Percentiles rank a stretch among this genome's conserved stretches.
These are phyloP conservation scores for Rhododendron williamsianum DNA, from an alignment of 148 eudicot genomes.

Conservation along the genomic window DNA sequence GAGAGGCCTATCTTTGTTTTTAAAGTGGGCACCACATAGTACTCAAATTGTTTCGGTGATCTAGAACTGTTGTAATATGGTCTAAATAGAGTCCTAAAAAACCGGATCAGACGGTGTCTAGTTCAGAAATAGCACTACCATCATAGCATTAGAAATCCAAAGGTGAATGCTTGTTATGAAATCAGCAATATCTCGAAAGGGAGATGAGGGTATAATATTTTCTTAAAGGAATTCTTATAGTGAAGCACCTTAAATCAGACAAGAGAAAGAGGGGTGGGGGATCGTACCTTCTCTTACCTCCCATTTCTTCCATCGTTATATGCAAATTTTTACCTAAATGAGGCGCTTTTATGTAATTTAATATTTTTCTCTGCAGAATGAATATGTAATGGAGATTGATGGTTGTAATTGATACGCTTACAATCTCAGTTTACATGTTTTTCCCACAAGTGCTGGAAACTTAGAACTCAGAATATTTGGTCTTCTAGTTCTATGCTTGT, in stretches of 20 bases:
- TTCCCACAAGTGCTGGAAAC: not conserved
- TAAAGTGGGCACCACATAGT: not conserved
- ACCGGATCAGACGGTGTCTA: not conserved
- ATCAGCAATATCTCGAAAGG: not conserved
- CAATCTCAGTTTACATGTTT: not conserved
- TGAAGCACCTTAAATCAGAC: not conserved
- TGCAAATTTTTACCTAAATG: not conserved
- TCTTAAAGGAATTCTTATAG: not conserved
- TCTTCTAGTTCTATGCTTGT: not conserved
- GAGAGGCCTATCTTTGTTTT: not conserved
- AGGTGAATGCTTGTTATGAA: not conserved
- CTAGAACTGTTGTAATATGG: not conserved
- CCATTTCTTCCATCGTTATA: not conserved
- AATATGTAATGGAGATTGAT: not conserved
- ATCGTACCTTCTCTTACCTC: not conserved
- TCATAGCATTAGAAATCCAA: not conserved
- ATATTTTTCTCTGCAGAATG: not conserved
- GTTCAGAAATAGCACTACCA: slow-evolving; percentile 2
- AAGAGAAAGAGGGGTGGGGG: not conserved
- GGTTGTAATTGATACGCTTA: not conserved
- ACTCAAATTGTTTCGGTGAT: not conserved
- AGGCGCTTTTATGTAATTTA: not conserved
- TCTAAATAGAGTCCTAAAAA: not conserved
- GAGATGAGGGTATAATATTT: not conserved
- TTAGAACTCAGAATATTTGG: not conserved